Evolutionary conservation across 306 rosid species (phyloP).

Genomic region (Trifolium pratense): DNA sequence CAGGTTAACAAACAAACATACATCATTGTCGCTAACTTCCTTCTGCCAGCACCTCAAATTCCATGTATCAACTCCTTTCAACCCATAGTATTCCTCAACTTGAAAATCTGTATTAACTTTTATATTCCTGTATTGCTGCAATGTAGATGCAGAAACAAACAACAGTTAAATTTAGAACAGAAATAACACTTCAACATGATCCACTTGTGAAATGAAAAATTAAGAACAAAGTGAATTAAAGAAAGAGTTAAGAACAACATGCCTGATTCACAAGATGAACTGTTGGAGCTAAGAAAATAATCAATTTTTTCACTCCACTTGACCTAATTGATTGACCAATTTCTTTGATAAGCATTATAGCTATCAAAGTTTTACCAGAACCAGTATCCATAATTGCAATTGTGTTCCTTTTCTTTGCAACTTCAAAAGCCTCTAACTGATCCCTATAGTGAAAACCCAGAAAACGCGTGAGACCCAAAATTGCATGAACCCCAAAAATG

Average conservation of each 20-base stretch:
- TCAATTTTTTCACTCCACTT: slow-evolving; percentile 46
- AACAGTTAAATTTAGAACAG: slow-evolving; percentile 26
- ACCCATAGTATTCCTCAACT: slow-evolving; percentile 81
- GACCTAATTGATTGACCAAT: slow-evolving; percentile 55
- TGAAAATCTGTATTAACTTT: slow-evolving; percentile 55
- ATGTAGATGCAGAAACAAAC: slow-evolving; percentile 53
- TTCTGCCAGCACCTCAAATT: slow-evolving; percentile 67
- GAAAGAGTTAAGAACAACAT: neutral
- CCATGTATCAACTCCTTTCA: slow-evolving; percentile 88
- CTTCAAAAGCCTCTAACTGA: slow-evolving; percentile 68
- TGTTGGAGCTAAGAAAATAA: slow-evolving; percentile 86
- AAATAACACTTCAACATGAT: neutral
- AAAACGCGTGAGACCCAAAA: slow-evolving; percentile 5
- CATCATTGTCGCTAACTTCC: slow-evolving; percentile 68
- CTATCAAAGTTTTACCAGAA: slow-evolving; percentile 79
- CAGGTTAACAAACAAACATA: slow-evolving; percentile 46
- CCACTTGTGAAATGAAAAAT: slow-evolving; percentile 9
- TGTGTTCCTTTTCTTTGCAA: slow-evolving; percentile 69
- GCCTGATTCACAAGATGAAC: slow-evolving; percentile 92
- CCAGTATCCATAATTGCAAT: slow-evolving; percentile 90
- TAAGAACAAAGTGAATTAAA: neutral
- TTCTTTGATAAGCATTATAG: slow-evolving; percentile 74
- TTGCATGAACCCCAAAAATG: neutral
- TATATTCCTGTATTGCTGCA: slow-evolving; percentile 77
- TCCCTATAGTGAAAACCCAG: slow-evolving; percentile 48